Base-by-base conservation (phyloP, 768 basidiomycete species). In the Boletus reticulatus region DNA sequence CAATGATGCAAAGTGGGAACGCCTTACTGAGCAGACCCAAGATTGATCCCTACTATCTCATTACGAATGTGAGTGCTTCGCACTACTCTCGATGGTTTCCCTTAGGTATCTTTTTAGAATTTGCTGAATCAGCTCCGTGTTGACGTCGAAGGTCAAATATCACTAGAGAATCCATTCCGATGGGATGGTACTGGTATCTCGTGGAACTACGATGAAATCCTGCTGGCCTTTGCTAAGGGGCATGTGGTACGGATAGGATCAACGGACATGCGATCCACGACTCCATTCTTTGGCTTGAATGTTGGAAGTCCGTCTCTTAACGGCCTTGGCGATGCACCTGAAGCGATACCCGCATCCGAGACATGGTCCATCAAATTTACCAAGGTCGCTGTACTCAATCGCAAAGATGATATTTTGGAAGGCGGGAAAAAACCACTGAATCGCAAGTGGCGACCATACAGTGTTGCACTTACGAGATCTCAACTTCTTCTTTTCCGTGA, bases 401-500 rank as follows among this genome's bases (percentile, higher is more conserved):
- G 94, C 54, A 97, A 94, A 72, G 88, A 89, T 54, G 94, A 94
- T 59, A 65, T 83, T 1, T 59, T 82, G 8, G 89, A 90, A 59
- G 84, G 88, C 4, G 90, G 92, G 13, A 91, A 82, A 72, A 92
- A 86, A 62, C 76, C 86, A 1, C 73, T 76, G 44, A 87, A 81
- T 64, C 80, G 92, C 47, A 98, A 94, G 74, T 98, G 97, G 97
- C 87, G 81, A 63, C 73, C 83, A 12, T 95, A 87, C 80, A 87
- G 84, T 58, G 89, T 94, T 10, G 78, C 95, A 48, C 77, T 99
- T 53, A 94, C 94, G 4, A 88, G 85, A 24, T 94, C 93, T 6
- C 96, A 98, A 64, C 77, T 99, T 5, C 79, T 98, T 43, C 88
- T 98, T 69, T 94, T 94, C 74, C 88, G 89, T 29, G 90, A 93